Evolutionary conservation across 306 rosid species (phyloP), one percentile per base, ranked within the genome.

Genomic region (Quercus ilex): DNA sequence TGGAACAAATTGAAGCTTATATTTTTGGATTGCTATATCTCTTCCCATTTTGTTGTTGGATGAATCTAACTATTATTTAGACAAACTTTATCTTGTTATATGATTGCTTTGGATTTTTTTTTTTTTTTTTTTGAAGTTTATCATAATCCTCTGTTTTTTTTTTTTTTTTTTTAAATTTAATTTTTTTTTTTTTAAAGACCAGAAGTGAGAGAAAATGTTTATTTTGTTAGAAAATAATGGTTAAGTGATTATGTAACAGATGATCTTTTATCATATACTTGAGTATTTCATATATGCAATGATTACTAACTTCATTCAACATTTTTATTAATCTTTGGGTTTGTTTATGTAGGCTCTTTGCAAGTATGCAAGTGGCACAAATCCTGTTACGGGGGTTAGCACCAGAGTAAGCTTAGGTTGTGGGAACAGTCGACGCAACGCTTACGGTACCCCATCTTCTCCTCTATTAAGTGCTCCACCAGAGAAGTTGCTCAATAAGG

Each of bases 401-500:
- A 89, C 92, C 64, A 82, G 92, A 77, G 76, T 77, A 35, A 89
- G 90, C 82, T 80, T 89, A 76, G 98, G 97, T 21, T 93, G 98
- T 12, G 97, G 98, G 63, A 93, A 93, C 85, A 93, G 88, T 78
- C 79, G 97, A 30, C 84, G 95, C 78, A 93, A 90, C 75, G 98
- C 97, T 49, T 91, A 91, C 28, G 92, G 90, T 7, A 78, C 81
- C 46, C 92, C 92, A 12, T 89, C 92, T 6, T 91, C 98, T 77
- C 95, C 98, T 7, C 86, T 91, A 18, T 78, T 91, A 55, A 91
- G 97, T 75, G 92, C 95, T 38, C 97, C 97, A 7, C 98, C 97
- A 4, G 81, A 75, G 74, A 90, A 82, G 72, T 65, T 93, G 78
- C 97, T 90, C 7, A 82, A 91, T 69, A 86, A 87, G 3, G 95